Evolutionary conservation across 305 asterid species (phyloP).

Genomic region (Solanum hybrid): DNA sequence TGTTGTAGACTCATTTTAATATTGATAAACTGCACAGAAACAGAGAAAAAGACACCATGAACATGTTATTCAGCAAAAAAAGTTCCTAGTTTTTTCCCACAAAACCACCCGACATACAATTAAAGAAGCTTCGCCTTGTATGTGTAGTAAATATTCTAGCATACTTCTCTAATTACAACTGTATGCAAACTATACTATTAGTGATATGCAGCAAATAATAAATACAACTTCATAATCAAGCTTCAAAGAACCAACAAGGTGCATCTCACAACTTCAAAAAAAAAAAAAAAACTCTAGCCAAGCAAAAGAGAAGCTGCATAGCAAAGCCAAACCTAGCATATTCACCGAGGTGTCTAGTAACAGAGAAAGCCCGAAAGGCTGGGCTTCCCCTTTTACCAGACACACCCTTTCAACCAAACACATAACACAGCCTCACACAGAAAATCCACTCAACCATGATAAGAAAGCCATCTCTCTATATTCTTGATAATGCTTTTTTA

Average conservation of each 20-base stretch:
- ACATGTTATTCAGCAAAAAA: not conserved
- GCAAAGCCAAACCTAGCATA: not conserved
- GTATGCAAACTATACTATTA: not conserved
- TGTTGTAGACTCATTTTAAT: conserved; percentile 62
- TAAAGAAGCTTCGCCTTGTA: not conserved
- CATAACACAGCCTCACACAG: not conserved
- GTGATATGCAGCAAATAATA: not conserved
- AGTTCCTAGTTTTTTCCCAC: not conserved
- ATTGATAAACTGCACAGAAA: conserved; percentile 30
- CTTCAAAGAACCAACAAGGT: not conserved
- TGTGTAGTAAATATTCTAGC: not conserved
- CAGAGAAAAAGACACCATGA: not conserved
- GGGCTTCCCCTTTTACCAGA: not conserved
- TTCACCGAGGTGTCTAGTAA: not conserved
- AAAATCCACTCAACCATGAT: not conserved
- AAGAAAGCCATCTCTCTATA: not conserved
- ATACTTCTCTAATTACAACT: not conserved
- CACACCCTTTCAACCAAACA: not conserved
- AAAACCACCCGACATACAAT: not conserved
- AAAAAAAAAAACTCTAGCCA: not conserved
- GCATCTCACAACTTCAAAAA: not conserved
- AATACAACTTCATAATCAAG: not conserved
- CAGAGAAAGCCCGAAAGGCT: not conserved
- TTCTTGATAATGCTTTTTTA: too few species aligned
- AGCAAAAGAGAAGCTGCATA: not conserved